Evolutionary conservation across 768 basidiomycete genomes (phyloP), one percentile per base, ranked within the genome.

Genomic region (Mycena rebaudengoi): DNA sequence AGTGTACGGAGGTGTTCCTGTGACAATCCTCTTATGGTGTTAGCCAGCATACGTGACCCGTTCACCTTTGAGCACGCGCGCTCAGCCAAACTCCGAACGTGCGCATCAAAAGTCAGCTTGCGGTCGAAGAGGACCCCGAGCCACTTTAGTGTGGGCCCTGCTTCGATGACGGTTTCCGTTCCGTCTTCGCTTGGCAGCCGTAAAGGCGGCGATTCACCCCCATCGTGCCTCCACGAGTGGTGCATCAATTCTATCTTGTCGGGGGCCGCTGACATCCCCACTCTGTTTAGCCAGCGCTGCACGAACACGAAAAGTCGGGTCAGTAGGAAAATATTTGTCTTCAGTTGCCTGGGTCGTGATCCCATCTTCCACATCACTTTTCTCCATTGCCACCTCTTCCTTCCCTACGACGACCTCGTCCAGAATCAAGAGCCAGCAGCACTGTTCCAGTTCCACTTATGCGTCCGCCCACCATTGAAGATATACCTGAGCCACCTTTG

Each of bases 101-200:
- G 74, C 11, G 46, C 23, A 26, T 69, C 43, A 55, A 74, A 75
- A 0, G 51, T 58, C 11, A 75, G 64, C 33, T 65, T 69, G 8
- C 50, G 51, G 65, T 75, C 74, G n/a, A 71, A 66, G 23, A 53
- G 35, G 2, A 73, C 59, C 4, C 74, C 74, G 3, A 75, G 67
- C 72, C 72, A 73, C 28, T 58, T 68, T 2, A 69, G 32, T 0
- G 61, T 48, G 12, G 43, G 33, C 14, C 23, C 30, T 2, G 26
- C 50, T 23, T 39, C n/a, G 12, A 43, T 12, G 28, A n/a, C 14
- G n/a, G 20, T n/a, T 11, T 33, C 29, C 4, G 14, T 18, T 4
- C 51, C 37, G 21, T 53, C 37, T 16, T 48, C 39, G 23, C 28
- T n/a, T 26, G 8, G 41, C 0, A 50, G 35, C 25, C n/a, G n/a